Base-by-base conservation (phyloP, 768 basidiomycete genomes). In the Butyriboletus loyo region DNA sequence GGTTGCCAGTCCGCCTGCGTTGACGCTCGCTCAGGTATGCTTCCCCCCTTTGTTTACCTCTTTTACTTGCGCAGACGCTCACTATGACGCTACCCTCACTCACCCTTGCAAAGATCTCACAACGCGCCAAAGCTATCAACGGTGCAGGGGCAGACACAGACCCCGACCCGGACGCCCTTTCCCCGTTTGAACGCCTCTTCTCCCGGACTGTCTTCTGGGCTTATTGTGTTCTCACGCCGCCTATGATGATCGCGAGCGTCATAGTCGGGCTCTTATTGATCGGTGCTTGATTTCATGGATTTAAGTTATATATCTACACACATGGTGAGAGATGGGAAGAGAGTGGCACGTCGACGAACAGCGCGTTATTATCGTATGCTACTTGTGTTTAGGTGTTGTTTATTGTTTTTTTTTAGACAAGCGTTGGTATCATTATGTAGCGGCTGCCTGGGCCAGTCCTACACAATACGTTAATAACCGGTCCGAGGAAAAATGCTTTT, bases 201-300 rank as follows among this genome's bases (percentile, higher is more conserved):
- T 87, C 85, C 54, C 81, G 90, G 48, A 98, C 95, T 0, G 91
- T 98, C 53, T 93, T 93, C 67, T 94, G 92, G 92, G 80, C 87
- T 2, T 98, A 96, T 65, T 93, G 90, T 59, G 72, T 92, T 31
- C 74, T 94, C 50, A 95, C 94, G 0, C 93, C 94, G 2, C 89
- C 90, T 2, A 77, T 87, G n/a, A 91, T 85, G 49, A 83, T 93
- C 49, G 62, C 75, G 17, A 87, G 85, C 62, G 89, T 95, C 44
- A 78, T 95, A 39, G 63, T 90, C 25, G 92, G 89, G 1, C 69
- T 96, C 38, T 52, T 83, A 46, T 63, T 89, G 11, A 73, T 84
- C 1, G 82, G 80, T 57, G 61, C 82, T 27, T 56, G 46, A 48
- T 31, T 3, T 44, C 28, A 21, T 15, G 2, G 7, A 22, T 24